These are phyloP conservation scores for Penicillium griseofulvum DNA, from an alignment of 2,329 filamentous ascomycete species.

Conservation along the genomic window DNA sequence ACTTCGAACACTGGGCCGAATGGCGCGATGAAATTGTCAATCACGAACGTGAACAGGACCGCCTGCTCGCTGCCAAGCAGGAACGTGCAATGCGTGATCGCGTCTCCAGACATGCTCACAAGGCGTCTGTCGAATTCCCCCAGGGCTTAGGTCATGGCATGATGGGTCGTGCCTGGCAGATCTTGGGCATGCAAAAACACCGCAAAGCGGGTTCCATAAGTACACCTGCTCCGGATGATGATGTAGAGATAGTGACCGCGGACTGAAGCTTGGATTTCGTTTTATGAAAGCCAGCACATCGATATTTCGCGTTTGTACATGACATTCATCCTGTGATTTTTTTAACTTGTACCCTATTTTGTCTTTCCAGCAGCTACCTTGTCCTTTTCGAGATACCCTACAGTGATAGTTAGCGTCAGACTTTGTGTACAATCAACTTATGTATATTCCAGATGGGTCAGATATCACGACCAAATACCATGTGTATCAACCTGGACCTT, in stretches of 20 bases:
- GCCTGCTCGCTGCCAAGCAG: slow-evolving; percentile 34
- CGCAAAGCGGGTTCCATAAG: slow-evolving; percentile 22
- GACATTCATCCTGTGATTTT: background rate
- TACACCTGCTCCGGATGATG: slow-evolving; percentile 14
- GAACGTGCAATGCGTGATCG: slow-evolving; percentile 31
- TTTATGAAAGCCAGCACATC: background rate
- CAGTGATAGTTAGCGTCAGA: slow-evolving; percentile 1
- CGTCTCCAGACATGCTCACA: slow-evolving; percentile 27
- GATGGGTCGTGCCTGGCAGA: slow-evolving; percentile 44
- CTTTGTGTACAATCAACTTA: background rate
- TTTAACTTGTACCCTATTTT: slow-evolving; percentile 12
- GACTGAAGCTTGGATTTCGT: slow-evolving; percentile 7
- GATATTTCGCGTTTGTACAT: slow-evolving; percentile 2
- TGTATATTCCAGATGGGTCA: background rate
- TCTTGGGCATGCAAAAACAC: slow-evolving; percentile 40
- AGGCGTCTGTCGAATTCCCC: slow-evolving; percentile 33
- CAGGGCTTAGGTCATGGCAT: slow-evolving; percentile 38
- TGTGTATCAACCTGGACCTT: background rate
- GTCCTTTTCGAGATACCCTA: slow-evolving; percentile 11
- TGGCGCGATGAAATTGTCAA: slow-evolving; percentile 44
- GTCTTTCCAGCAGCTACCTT: slow-evolving; percentile 9
- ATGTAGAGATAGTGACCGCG: slow-evolving; percentile 19
- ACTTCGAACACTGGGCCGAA: slow-evolving; percentile 48
- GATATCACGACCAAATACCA: background rate
- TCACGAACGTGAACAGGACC: slow-evolving; percentile 38